These are phyloP conservation scores for Pythium brachiatum DNA, from an alignment of 352 stramenopile genomes.

Conservation along the genomic window DNA sequence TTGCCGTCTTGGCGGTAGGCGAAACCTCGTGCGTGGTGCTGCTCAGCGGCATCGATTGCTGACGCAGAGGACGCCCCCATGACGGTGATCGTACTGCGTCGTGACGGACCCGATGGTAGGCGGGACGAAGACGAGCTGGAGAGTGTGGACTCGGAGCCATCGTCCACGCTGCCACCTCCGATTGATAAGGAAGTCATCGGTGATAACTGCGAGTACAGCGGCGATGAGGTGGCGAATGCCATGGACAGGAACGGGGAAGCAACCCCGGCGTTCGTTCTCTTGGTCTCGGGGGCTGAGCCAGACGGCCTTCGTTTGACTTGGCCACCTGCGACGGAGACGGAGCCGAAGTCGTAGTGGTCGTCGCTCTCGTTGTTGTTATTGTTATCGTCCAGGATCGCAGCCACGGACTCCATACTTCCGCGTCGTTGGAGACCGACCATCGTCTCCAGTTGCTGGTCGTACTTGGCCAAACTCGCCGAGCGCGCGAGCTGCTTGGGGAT, in stretches of 20 bases:
- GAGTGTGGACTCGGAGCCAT: background rate
- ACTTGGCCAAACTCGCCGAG: slow-evolving; percentile 20
- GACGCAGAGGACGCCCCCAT: slow-evolving; percentile 21
- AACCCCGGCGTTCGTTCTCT: background rate
- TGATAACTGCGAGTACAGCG: background rate
- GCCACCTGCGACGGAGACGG: background rate
- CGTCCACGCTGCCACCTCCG: background rate
- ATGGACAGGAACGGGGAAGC: background rate
- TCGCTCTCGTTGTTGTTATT: slow-evolving; percentile 26
- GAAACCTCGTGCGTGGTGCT: slow-evolving; percentile 66
- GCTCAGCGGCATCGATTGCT: slow-evolving; percentile 36
- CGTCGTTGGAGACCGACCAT: background rate
- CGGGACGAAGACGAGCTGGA: background rate
- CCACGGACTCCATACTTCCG: background rate
- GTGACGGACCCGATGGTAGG: background rate
- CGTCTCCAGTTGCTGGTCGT: slow-evolving; percentile 31
- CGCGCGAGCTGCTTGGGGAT: slow-evolving; percentile 37
- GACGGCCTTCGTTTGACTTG: slow-evolving; percentile 6
- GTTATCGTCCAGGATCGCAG: background rate
- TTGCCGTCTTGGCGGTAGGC: slow-evolving; percentile 75
- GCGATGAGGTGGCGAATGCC: slow-evolving; percentile 1
- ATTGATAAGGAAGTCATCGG: slow-evolving; percentile 1
- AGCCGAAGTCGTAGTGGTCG: slow-evolving; percentile 7
- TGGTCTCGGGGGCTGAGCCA: background rate
- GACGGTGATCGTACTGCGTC: slow-evolving; percentile 30